These are phyloP conservation scores for Kwoniella dendrophila DNA, from an alignment of 768 basidiomycete genomes.

Conservation along the genomic window DNA sequence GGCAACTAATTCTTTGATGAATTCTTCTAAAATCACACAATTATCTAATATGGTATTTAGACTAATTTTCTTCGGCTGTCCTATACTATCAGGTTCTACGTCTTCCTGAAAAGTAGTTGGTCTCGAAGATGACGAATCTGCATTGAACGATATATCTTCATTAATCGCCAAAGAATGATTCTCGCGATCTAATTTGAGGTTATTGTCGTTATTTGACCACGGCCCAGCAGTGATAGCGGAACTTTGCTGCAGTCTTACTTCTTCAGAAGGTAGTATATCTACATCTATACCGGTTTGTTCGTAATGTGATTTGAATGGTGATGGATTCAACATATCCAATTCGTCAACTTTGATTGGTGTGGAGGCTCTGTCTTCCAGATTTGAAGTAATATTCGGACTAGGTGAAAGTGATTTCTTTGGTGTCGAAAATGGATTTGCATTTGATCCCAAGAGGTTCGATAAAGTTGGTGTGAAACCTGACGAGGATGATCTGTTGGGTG, in stretches of 20 bases:
- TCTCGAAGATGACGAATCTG: constrained; percentile 25
- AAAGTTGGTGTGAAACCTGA: constrained; percentile 3
- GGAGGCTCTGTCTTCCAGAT: constrained; percentile 16
- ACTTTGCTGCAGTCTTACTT: constrained; percentile 64
- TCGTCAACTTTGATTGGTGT: constrained; percentile 5
- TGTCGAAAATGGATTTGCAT: background rate
- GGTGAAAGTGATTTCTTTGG: constrained; percentile 1
- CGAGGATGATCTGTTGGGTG: constrained; percentile 1
- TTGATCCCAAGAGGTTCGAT: constrained; percentile 5
- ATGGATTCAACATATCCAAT: constrained; percentile 19
- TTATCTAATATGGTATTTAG: constrained; percentile 87
- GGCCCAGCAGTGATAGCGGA: constrained; percentile 62
- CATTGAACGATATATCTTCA: constrained; percentile 41
- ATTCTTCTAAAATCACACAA: constrained; percentile 90
- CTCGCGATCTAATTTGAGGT: background rate
- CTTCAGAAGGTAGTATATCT: constrained; percentile 61
- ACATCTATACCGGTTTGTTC: constrained; percentile 68
- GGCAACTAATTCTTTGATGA: constrained; percentile 72
- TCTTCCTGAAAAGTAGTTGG: background rate
- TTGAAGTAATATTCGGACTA: background rate
- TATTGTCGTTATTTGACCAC: constrained; percentile 63
- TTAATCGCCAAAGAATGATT: background rate
- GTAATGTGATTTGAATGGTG: constrained; percentile 83
- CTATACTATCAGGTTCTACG: background rate
- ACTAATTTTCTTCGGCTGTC: constrained; percentile 61